These are phyloP conservation scores for Leishmania gerbilli DNA, from an alignment of 208 protist species.

Conservation along the genomic window DNA sequence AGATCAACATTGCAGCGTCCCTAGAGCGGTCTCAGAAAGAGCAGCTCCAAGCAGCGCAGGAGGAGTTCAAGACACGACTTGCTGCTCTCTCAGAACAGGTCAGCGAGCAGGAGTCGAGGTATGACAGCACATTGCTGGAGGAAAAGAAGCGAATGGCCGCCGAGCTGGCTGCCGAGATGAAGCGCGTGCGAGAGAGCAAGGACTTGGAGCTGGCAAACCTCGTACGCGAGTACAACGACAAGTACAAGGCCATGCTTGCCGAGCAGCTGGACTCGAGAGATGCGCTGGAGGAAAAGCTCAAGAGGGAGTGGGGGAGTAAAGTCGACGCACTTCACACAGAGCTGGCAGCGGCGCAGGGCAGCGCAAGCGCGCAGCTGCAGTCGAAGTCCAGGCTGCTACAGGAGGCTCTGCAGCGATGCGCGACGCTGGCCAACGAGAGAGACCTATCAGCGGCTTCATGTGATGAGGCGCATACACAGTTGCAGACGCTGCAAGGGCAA, in stretches of 20 bases:
- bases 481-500: constrained; percentile 20
- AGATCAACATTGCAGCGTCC: constrained; percentile 21
- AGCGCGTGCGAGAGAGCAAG: constrained; percentile 44
- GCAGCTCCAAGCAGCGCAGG: constrained; percentile 43
- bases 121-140: constrained; percentile 40
- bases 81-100: constrained; percentile 26
- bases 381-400: constrained; percentile 28
- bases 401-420: constrained; percentile 36
- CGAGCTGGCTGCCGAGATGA: constrained; percentile 42
- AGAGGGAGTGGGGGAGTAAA: constrained; percentile 44
- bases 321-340: constrained; percentile 37
- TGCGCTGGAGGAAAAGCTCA: constrained; percentile 56
- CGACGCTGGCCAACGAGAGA: constrained; percentile 34
- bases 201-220: constrained; percentile 72
- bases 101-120: constrained; percentile 44
- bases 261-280: constrained; percentile 89
- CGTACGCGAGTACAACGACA: constrained; percentile 92
- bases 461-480: constrained; percentile 12
- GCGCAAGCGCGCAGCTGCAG: constrained; percentile 26
- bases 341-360: constrained; percentile 25
- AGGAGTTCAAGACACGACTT: constrained; percentile 45
- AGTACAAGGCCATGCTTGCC: constrained; percentile 92
- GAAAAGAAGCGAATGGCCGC: constrained; percentile 25
- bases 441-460: constrained; percentile 8
- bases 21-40: constrained; percentile 32